phyloP scores from a whole-genome alignment of 2,329 filamentous ascomycete genomes.

The Alternaria postmessia region DNA sequence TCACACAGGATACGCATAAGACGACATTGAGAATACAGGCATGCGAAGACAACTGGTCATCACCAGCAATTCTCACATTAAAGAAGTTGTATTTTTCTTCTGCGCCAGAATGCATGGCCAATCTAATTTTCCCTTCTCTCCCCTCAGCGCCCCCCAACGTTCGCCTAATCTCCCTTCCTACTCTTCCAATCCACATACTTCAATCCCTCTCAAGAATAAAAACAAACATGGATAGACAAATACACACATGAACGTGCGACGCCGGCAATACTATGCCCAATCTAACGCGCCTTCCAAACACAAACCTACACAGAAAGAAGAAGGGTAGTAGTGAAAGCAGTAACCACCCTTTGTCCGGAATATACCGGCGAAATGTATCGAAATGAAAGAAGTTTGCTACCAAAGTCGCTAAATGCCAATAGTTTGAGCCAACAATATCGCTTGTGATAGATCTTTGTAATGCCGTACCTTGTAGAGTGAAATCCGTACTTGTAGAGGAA shows the following conservation, averaged over 20 bases:
- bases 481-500: not conserved
- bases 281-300: not conserved
- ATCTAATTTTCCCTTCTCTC: not conserved
- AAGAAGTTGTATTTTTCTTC: not conserved
- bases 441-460: slow-evolving; percentile 6
- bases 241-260: not conserved
- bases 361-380: not conserved
- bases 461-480: not conserved
- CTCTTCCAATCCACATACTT: not conserved
- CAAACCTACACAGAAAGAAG: not conserved
- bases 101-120: not conserved
- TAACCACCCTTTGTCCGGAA: not conserved
- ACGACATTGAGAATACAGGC: not conserved
- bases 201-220: not conserved
- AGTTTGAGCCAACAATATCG: slow-evolving; percentile 8
- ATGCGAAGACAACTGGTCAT: not conserved
- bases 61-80: not conserved
- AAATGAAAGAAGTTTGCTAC: not conserved
- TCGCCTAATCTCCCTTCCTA: not conserved
- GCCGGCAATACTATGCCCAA: not conserved
- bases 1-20: not conserved
- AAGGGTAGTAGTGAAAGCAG: not conserved
- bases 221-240: not conserved
- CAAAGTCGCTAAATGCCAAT: slow-evolving; percentile 11
- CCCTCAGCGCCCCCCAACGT: not conserved